Evolutionary conservation across 208 protist genomes (phyloP).

Genomic region (Leishmania braziliensis): DNA sequence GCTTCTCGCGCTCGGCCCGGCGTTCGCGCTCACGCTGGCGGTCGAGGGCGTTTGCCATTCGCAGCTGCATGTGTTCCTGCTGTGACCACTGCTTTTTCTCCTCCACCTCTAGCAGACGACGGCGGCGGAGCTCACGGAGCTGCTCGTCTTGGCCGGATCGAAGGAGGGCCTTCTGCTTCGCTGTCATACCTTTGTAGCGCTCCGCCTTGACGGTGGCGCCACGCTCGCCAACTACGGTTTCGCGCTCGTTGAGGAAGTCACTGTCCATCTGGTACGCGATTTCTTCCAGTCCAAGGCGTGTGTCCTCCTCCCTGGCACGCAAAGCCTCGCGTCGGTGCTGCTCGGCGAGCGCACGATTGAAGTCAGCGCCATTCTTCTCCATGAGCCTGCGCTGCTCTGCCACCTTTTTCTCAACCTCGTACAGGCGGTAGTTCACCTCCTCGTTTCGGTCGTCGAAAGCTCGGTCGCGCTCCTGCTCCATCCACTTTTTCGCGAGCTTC

Average conservation of each 20-base stretch:
- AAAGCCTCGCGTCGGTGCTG: slow-evolving; percentile 84
- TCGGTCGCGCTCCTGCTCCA: slow-evolving; percentile 87
- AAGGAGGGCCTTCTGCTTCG: slow-evolving; percentile 54
- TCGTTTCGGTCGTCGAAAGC: slow-evolving; percentile 86
- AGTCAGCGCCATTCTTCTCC: slow-evolving; percentile 74
- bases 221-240: slow-evolving; percentile 71
- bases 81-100: slow-evolving; percentile 87
- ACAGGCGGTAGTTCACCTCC: slow-evolving; percentile 82
- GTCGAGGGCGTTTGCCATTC: slow-evolving; percentile 88
- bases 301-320: slow-evolving; percentile 79
- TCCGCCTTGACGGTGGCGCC: slow-evolving; percentile 79
- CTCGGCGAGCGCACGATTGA: slow-evolving; percentile 89
- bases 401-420: slow-evolving; percentile 80
- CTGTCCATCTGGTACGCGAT: slow-evolving; percentile 88
- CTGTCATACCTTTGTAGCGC: slow-evolving; percentile 81
- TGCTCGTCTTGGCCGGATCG: slow-evolving; percentile 75
- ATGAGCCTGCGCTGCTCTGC: slow-evolving; percentile 71
- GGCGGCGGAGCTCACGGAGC: slow-evolving; percentile 77
- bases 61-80: slow-evolving; percentile 88
- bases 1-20: slow-evolving; percentile 55
- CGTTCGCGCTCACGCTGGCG: slow-evolving; percentile 85
- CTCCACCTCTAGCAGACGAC: slow-evolving; percentile 86
- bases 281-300: slow-evolving; percentile 83
- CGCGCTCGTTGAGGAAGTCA: slow-evolving; percentile 91
- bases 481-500: slow-evolving; percentile 92